A percentile compares a stretch with the other conserved stretches of the same genome.
phyloP scores from a whole-genome alignment of 139 green algal species.

The Haematococcus lacustris region DNA sequence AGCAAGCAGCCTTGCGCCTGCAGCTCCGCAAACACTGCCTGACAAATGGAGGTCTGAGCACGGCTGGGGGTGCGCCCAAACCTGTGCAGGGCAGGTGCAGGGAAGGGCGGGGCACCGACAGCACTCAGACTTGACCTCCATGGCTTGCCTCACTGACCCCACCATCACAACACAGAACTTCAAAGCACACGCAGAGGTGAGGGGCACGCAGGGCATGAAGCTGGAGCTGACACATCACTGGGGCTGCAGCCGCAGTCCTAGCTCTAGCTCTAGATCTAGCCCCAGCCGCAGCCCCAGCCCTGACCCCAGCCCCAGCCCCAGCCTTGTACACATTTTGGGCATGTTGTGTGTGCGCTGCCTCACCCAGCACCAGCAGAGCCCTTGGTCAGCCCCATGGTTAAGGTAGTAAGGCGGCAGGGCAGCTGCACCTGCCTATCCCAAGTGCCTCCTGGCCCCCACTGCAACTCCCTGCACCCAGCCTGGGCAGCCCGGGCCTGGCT shows the following conservation, averaged over 20 bases:
- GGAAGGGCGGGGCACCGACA: neutral
- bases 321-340: too few relatives aligned
- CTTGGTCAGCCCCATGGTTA: neutral
- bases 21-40: conserved; percentile 60
- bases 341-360: too few relatives aligned
- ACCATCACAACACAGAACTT: neutral
- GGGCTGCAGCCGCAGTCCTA: neutral
- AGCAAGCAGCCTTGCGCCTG: conserved; percentile 33
- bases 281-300: too few relatives aligned
- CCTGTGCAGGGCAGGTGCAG: conserved; percentile 2
- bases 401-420: too few relatives aligned
- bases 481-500: neutral
- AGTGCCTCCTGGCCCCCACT: too few relatives aligned
- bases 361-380: neutral
- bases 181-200: neutral
- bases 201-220: neutral
- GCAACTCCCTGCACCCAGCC: too few relatives aligned
- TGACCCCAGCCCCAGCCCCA: too few relatives aligned
- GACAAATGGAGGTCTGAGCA: conserved; percentile 35
- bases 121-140: neutral
- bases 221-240: neutral
- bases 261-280: too few relatives aligned
- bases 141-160: neutral
- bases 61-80: conserved; percentile 19
- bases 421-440: too few relatives aligned